These are phyloP conservation scores for Xylariaceae sp. DNA, from an alignment of 2,329 filamentous ascomycete genomes.

Conservation along the genomic window DNA sequence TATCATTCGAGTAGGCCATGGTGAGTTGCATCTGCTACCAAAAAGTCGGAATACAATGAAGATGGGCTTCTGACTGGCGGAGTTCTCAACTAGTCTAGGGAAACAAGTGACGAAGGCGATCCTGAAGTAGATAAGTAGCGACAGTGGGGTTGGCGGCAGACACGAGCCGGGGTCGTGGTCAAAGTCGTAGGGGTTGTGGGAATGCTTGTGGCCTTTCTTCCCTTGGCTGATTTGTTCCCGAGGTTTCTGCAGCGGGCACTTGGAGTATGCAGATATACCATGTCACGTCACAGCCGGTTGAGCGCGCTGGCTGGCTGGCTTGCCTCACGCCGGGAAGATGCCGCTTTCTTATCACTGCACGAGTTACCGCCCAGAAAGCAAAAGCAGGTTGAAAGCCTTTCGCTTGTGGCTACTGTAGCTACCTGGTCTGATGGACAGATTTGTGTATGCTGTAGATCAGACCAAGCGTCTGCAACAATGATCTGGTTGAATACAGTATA, in stretches of 20 bases:
- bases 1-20: slow-evolving; percentile 26
- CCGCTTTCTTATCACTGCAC: slow-evolving; percentile 22
- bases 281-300: slow-evolving; percentile 24
- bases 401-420: too few relatives aligned
- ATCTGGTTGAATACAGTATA: neutral
- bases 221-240: slow-evolving; percentile 18
- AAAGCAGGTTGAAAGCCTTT: neutral
- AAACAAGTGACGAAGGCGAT: slow-evolving; percentile 3
- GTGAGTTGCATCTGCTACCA: slow-evolving; percentile 19
- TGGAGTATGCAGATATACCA: slow-evolving; percentile 30
- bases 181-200: slow-evolving; percentile 23
- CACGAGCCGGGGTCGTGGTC: slow-evolving; percentile 16
- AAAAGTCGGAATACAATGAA: neutral
- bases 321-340: slow-evolving; percentile 14
- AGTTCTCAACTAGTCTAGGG: slow-evolving; percentile 17
- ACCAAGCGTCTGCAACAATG: slow-evolving; percentile 9
- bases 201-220: slow-evolving; percentile 16
- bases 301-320: slow-evolving; percentile 5
- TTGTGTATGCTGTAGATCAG: slow-evolving; percentile 17
- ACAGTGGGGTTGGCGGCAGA: slow-evolving; percentile 20
- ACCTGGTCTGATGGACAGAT: too few relatives aligned
- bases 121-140: too few relatives aligned
- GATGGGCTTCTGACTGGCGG: slow-evolving; percentile 1
- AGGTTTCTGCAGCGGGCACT: slow-evolving; percentile 23
- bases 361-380: slow-evolving; percentile 3